Evolutionary conservation across 768 basidiomycete species (phyloP).

Genomic region (Boletellus ananiceps): DNA sequence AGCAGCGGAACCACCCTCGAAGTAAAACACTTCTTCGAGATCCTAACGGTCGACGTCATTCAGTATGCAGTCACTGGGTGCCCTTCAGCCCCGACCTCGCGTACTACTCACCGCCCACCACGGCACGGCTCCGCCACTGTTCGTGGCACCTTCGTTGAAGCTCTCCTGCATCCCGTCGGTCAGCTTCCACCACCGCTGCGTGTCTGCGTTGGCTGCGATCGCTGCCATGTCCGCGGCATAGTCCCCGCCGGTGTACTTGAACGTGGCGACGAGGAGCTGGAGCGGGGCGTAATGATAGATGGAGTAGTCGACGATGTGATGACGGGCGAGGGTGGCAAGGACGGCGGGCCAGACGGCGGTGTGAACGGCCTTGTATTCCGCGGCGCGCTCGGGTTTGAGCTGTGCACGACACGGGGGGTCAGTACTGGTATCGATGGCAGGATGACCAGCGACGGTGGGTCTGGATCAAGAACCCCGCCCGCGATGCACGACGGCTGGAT

Average conservation of each 20-base stretch:
- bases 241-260: slow-evolving; percentile 68
- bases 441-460: too few relatives aligned
- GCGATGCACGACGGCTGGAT: too few relatives aligned
- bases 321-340: slow-evolving; percentile 53
- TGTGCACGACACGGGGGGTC: slow-evolving; percentile 15
- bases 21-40: slow-evolving; percentile 66
- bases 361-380: slow-evolving; percentile 57
- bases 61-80: neutral
- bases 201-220: slow-evolving; percentile 61
- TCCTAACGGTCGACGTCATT: slow-evolving; percentile 29
- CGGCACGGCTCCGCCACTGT: slow-evolving; percentile 62
- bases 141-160: slow-evolving; percentile 62
- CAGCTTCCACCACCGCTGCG: slow-evolving; percentile 72
- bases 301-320: slow-evolving; percentile 71
- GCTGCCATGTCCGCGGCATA: slow-evolving; percentile 62
- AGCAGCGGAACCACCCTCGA: slow-evolving; percentile 41
- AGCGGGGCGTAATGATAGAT: slow-evolving; percentile 65
- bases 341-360: slow-evolving; percentile 65
- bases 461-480: too few relatives aligned
- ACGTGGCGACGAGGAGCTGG: slow-evolving; percentile 68
- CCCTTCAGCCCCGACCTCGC: neutral
- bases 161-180: slow-evolving; percentile 79
- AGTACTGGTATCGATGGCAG: too few relatives aligned
- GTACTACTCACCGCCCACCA: slow-evolving; percentile 60
- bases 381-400: slow-evolving; percentile 50